These are phyloP conservation scores for Neoscytalidium dimidiatum DNA, from an alignment of 2,329 filamentous ascomycete genomes.

Conservation along the genomic window DNA sequence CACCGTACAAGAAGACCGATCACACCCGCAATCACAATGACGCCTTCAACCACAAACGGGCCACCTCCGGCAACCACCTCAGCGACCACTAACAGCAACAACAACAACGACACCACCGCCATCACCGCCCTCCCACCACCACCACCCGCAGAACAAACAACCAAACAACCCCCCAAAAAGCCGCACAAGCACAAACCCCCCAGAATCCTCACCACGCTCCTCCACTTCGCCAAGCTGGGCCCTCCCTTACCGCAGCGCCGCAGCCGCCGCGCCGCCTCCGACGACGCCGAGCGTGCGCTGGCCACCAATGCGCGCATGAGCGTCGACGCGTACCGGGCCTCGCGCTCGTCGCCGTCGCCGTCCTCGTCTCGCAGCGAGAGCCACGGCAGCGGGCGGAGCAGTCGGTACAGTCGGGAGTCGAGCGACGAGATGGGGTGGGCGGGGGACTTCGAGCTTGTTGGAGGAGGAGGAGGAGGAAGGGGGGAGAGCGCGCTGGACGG, in stretches of 20 bases:
- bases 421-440: background rate
- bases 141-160: background rate
- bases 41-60: background rate
- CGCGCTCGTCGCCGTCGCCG: background rate
- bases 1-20: background rate
- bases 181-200: background rate
- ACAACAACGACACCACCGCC: background rate
- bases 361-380: background rate
- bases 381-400: too few species aligned
- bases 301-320: background rate
- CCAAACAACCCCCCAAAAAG: background rate
- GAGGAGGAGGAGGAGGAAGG: too few species aligned
- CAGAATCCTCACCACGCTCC: background rate
- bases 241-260: background rate
- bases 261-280: background rate
- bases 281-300: background rate
- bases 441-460: too few species aligned
- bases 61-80: background rate
- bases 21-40: background rate
- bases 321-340: background rate
- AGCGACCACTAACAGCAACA: background rate
- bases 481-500: too few species aligned
- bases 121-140: background rate
- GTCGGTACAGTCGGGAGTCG: background rate
- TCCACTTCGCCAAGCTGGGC: slow-evolving; percentile 8